Conservation (phyloP, 2,329 filamentous ascomycete genomes). For the Cercospora zeina region DNA sequence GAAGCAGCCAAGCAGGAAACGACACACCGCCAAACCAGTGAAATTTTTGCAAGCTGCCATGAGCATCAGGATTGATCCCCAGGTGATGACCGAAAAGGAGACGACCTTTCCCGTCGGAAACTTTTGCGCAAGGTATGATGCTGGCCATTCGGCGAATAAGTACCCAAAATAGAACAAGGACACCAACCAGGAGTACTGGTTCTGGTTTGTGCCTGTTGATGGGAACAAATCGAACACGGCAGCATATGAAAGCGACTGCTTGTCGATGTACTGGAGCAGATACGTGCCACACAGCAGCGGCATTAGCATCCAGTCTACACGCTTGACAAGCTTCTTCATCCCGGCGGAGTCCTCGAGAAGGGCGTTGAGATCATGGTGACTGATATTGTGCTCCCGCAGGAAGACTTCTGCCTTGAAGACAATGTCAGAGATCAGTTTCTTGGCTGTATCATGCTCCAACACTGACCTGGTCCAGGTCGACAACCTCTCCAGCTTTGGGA, state of each 20-base stretch:
- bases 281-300: conserved; percentile 56
- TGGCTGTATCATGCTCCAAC: background rate
- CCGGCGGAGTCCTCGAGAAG: conserved; percentile 48
- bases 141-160: conserved; percentile 31
- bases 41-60: conserved; percentile 65
- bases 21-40: conserved; percentile 58
- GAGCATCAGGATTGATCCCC: conserved; percentile 61
- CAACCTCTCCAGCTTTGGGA: conserved; percentile 38
- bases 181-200: conserved; percentile 57
- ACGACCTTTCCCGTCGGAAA: conserved; percentile 40
- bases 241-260: conserved; percentile 54
- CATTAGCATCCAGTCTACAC: conserved; percentile 54
- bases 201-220: conserved; percentile 50
- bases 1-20: conserved; percentile 68
- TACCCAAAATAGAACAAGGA: conserved; percentile 59
- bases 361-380: conserved; percentile 46
- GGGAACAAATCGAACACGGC: conserved; percentile 59
- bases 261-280: conserved; percentile 50
- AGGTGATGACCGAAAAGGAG: conserved; percentile 55
- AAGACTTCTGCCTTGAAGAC: conserved; percentile 46
- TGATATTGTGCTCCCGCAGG: conserved; percentile 52
- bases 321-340: conserved; percentile 43
- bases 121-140: conserved; percentile 38
- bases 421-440: background rate
- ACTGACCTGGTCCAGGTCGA: conserved; percentile 48